Percentiles rank a stretch among this genome's conserved stretches.
These are phyloP conservation scores for Prinsepia uniflora DNA, from an alignment of 306 rosid genomes.

Conservation along the genomic window DNA sequence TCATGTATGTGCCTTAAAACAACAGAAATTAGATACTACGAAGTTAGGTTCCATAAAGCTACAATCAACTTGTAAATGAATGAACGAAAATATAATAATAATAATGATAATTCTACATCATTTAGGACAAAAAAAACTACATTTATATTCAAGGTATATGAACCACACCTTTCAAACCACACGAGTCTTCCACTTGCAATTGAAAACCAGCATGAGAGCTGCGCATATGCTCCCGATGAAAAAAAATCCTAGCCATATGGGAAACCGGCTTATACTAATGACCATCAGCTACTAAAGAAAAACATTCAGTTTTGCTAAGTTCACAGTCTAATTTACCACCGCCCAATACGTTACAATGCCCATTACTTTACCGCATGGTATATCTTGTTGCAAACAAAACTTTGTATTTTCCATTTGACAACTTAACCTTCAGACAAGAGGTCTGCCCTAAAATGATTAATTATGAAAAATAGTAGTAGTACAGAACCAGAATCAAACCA, in stretches of 20 bases:
- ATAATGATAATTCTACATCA: neutral
- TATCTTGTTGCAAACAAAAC: neutral
- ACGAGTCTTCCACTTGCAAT: constrained; percentile 10
- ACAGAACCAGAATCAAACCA: neutral
- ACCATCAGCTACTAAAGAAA: too few species aligned
- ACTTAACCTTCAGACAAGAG: neutral
- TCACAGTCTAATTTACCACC: too few species aligned
- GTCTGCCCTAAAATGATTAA: neutral
- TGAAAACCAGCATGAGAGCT: constrained; percentile 5
- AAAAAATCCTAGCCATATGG: constrained; percentile 6
- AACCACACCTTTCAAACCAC: constrained; percentile 12
- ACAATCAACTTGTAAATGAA: neutral
- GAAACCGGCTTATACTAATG: neutral
- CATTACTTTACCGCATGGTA: neutral
- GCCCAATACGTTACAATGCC: neutral
- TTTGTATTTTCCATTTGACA: neutral
- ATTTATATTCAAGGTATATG: neutral
- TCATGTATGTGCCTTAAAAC: neutral
- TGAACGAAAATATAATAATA: neutral
- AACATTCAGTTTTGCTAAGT: too few species aligned
- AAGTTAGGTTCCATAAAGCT: neutral
- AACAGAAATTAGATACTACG: neutral
- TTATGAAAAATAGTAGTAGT: neutral
- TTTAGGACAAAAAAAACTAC: neutral
- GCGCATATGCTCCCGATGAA: neutral